Base-by-base conservation (phyloP, 2,329 filamentous ascomycete genomes). In the Thielaviopsis punctulata region DNA sequence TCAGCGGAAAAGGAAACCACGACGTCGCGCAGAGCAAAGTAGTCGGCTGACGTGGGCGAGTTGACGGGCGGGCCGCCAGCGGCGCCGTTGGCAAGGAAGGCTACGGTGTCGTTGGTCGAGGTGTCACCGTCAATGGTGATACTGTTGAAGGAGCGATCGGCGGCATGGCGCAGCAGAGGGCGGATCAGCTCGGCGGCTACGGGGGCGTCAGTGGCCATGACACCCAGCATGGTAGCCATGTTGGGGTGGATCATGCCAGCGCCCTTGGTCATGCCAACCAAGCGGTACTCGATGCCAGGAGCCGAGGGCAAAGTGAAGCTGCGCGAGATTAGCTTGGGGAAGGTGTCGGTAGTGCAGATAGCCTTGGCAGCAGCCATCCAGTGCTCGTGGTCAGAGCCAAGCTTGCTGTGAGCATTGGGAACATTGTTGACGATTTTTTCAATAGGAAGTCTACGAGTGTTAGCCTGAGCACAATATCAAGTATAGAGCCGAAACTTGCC, bases 231-330 rank as follows among this genome's bases (percentile, higher is more conserved):
- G 1, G 92, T 98, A 25, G 88, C 92, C 89, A 98, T 95, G 71
- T 98, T 96, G 47, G 92, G 92, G 63, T 95, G 89, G 65, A 98
- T 95, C 92, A 98, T 98, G 62, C 92, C 92, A 4, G 92, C 92
- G 53, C 92, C 92, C 71, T 98, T 98, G 62, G 90, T 94, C 79
- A 94, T 93, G 60, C 92, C 92, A 12, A 86, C 88, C 48, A 98
- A 83, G 60, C 77, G 76, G 69, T 95, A 98, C 64, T 83, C 80
- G 48, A 79, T 72, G 18, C 73, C 73, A 0, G 85, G 79, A 21
- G 47, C 51, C 3, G 85, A 84, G 3, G 92, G 89, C 27, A 98
- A 78, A 24, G 73, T 80, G 68, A 96, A 98, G 13, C 80, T 79
- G 59, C 77, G 80, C 19, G 89, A 95, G 60, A 90, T 73, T 57